Percentiles rank a stretch among this genome's conserved stretches.
Conservation (phyloP, 495 filamentous ascomycete species). For the Penicillium pulvis region DNA sequence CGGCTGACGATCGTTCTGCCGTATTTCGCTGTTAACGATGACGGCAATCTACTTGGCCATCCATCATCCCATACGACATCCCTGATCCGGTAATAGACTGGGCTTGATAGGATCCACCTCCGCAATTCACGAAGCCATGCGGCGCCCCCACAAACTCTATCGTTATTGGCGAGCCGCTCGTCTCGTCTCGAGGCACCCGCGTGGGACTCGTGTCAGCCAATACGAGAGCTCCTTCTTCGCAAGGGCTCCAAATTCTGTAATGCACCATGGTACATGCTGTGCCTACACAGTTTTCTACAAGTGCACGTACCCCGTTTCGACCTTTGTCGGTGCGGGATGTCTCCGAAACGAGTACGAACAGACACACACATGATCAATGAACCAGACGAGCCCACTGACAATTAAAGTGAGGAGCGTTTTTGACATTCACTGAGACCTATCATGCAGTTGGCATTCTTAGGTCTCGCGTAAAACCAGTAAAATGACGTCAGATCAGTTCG, state of each 20-base stretch:
- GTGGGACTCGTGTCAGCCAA: neutral
- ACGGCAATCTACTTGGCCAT: slow-evolving; percentile 7
- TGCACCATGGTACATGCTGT: neutral
- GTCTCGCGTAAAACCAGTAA: neutral
- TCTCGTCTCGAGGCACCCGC: slow-evolving; percentile 10
- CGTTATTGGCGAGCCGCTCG: neutral
- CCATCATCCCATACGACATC: slow-evolving; percentile 8
- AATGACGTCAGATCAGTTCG: neutral
- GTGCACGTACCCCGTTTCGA: neutral
- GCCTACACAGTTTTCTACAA: neutral
- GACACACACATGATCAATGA: neutral
- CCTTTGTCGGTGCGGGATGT: neutral
- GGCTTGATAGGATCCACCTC: slow-evolving; percentile 15
- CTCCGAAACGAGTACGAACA: neutral
- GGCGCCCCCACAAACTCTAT: slow-evolving; percentile 8
- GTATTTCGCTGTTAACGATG: slow-evolving; percentile 1
- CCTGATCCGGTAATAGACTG: slow-evolving; percentile 4
- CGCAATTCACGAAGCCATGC: slow-evolving; percentile 5
- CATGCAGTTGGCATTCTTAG: neutral
- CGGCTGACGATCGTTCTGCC: neutral
- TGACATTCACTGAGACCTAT: neutral
- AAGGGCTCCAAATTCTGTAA: neutral
- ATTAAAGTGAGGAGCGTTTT: neutral
- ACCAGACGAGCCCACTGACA: neutral
- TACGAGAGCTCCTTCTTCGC: neutral